Conservation (phyloP, 257 asterid genomes). For the Henckelia pumila region DNA sequence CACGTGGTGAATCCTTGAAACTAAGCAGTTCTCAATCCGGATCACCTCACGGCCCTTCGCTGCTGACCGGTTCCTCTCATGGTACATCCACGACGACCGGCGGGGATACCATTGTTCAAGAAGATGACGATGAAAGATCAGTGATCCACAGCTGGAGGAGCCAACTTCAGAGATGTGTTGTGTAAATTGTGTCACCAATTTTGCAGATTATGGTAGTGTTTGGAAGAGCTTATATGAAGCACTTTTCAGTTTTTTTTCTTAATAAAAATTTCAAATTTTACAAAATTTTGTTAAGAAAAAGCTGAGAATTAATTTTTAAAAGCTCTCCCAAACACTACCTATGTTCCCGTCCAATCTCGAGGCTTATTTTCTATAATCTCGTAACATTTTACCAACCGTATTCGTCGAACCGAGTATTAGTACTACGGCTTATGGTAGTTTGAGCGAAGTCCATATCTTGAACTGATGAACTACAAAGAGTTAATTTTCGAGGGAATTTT, state of each 20-base stretch:
- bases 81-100: slow-evolving; percentile 47
- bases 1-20: slow-evolving; percentile 37
- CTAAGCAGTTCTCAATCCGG: slow-evolving; percentile 44
- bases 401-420: neutral
- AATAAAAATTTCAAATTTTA: too few species aligned
- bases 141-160: slow-evolving; percentile 45
- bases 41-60: slow-evolving; percentile 48
- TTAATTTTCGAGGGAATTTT: neutral
- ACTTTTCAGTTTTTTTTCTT: too few species aligned
- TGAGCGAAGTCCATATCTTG: neutral
- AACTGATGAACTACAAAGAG: neutral
- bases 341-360: too few species aligned
- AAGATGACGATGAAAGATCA: slow-evolving; percentile 42
- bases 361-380: neutral
- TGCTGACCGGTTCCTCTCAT: slow-evolving; percentile 34
- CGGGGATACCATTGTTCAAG: slow-evolving; percentile 40
- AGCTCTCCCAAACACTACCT: too few species aligned
- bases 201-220: too few species aligned
- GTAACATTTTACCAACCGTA: neutral
- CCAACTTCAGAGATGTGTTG: slow-evolving; percentile 26
- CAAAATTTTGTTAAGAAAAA: too few species aligned
- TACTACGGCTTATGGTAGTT: neutral
- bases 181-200: slow-evolving; percentile 30
- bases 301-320: too few species aligned
- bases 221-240: too few species aligned